Percentiles rank a stretch among this genome's conserved stretches.
phyloP scores from a whole-genome alignment of 768 basidiomycete species.

The Hydnomerulius pinastri region DNA sequence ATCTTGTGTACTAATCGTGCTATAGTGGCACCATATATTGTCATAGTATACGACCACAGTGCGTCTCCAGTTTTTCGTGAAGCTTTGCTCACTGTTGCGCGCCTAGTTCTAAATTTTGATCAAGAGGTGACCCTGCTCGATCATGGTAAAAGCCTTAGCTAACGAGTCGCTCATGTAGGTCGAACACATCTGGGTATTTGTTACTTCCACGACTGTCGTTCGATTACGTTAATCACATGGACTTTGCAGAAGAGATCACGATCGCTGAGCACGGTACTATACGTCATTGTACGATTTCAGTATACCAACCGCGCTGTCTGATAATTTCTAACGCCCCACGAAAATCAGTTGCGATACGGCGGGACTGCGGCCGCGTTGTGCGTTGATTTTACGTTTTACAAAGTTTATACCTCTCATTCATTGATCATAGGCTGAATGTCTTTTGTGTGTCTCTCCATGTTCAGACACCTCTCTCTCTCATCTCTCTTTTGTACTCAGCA shows the following conservation, averaged over 20 bases:
- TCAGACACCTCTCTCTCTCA: too few relatives aligned
- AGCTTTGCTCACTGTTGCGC: neutral
- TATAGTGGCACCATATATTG: neutral
- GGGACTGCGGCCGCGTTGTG: neutral
- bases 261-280: neutral
- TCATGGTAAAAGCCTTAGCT: neutral
- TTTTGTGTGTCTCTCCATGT: too few relatives aligned
- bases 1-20: neutral
- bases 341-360: slow-evolving; percentile 1
- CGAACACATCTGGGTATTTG: slow-evolving; percentile 5
- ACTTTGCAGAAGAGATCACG: neutral
- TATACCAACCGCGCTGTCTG: neutral
- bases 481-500: too few relatives aligned
- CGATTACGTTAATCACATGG: neutral
- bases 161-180: neutral
- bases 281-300: neutral
- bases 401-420: too few relatives aligned
- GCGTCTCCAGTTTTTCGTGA: neutral
- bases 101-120: slow-evolving; percentile 2
- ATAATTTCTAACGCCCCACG: neutral
- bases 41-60: slow-evolving; percentile 8
- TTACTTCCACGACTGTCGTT: neutral
- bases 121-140: neutral
- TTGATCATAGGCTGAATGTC: too few relatives aligned
- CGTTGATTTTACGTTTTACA: too few relatives aligned